Conservation (phyloP, 768 basidiomycete species). For the Ramaria sp. region DNA sequence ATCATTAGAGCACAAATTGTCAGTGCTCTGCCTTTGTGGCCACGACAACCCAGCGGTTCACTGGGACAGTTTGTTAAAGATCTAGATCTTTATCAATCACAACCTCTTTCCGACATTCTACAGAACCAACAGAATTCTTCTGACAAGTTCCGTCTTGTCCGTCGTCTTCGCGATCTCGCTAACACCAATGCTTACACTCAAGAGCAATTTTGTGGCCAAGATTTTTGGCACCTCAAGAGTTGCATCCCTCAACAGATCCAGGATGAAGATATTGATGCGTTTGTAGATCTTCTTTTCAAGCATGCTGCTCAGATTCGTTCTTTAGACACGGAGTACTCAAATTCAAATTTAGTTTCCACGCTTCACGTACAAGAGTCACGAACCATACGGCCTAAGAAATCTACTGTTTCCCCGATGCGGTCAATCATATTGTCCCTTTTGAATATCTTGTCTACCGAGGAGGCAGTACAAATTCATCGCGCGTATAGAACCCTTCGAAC, state of each 20-base stretch:
- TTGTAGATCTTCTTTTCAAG: constrained; percentile 49
- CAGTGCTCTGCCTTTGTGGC: constrained; percentile 66
- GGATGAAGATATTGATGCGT: constrained; percentile 61
- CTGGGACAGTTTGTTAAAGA: constrained; percentile 35
- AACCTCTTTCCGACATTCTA: constrained; percentile 43
- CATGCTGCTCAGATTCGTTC: constrained; percentile 53
- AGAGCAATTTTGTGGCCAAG: constrained; percentile 39
- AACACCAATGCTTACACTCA: constrained; percentile 26
- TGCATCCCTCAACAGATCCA: constrained; percentile 56
- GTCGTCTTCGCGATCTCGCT: constrained; percentile 45
- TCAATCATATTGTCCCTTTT: constrained; percentile 45
- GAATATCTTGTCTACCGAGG: constrained; percentile 43
- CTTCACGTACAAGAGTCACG: background rate
- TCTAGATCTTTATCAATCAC: constrained; percentile 30
- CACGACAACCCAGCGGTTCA: constrained; percentile 41
- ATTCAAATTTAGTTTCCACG: background rate
- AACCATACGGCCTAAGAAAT: constrained; percentile 10
- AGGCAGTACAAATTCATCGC: constrained; percentile 36
- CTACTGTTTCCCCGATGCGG: constrained; percentile 27
- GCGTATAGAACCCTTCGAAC: constrained; percentile 60
- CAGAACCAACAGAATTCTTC: constrained; percentile 48
- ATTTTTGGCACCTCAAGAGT: constrained; percentile 81
- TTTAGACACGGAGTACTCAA: constrained; percentile 32
- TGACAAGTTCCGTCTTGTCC: constrained; percentile 70
- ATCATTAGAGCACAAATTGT: constrained; percentile 32